Base-by-base conservation (phyloP, 2,329 filamentous ascomycete genomes). In the Arthrobotrys sinensis region DNA sequence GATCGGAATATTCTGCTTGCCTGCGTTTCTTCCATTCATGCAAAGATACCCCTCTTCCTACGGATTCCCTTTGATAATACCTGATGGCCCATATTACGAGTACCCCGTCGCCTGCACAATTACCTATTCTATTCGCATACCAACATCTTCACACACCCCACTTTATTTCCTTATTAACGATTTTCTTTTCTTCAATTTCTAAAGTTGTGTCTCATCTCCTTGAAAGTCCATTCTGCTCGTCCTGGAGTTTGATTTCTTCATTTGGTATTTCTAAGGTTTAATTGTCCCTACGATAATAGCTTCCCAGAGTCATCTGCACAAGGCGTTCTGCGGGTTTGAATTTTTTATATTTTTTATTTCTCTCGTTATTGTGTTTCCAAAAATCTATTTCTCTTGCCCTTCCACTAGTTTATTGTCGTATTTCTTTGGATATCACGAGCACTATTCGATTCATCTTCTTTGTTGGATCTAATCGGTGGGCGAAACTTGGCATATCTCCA, bases 211-310 rank as follows among this genome's bases (percentile, higher is more conserved):
- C 43, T 64, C 48, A 63, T 50, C 21, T 52, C 48, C 60, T 55
- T 62, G 45, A 53, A 53, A 38, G 32, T 40, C 52, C 55, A 40
- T 50, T 43, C 43, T 60, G 36, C 28, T 46, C 50, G 48, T 64
- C 53, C 53, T 67, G 72, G 72, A 76, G 72, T 67, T 79, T 76
- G 68, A 70, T 78, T 70, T 70, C 52, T 48, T 71, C 73, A 65
- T 65, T 71, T 66, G 76, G 76, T 66, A 75, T 73, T 81, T 50
- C 75, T 71, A 65, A 78, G 69, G 77, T 73, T 34, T 55, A 53
- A 68, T 65, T 60, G 62, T 53, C 63, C 68, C 52, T 53, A 72
- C 36, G 63, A 48, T 79, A 76, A 72, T 68, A 73, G 63, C 68
- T 67, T 67, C 28, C 32, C 55, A 16, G 50, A 80, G 50, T 76